These are phyloP conservation scores for Zygoascus ofunaensis DNA, from an alignment of 805 yeast genomes.

Conservation along the genomic window DNA sequence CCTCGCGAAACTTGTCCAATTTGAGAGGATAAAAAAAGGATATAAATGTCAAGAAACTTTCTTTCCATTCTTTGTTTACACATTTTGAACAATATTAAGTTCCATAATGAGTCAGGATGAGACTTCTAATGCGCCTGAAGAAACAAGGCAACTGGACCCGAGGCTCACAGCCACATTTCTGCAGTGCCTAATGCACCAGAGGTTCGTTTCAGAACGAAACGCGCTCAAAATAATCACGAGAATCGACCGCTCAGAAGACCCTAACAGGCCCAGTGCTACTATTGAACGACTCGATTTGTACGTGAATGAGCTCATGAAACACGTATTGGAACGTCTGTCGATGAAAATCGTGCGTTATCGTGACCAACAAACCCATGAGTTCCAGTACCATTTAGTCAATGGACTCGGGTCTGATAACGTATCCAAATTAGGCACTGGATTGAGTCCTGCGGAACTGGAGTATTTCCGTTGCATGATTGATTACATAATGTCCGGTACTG, in stretches of 20 bases:
- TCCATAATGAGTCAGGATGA: no score
- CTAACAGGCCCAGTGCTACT: not conserved
- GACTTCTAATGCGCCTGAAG: no score
- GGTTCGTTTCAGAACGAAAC: not conserved
- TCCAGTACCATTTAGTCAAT: conserved; percentile 36
- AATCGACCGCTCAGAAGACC: not conserved
- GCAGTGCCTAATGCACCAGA: not conserved
- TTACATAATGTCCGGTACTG: conserved; percentile 23
- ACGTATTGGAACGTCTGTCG: conserved; percentile 30
- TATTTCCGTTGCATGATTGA: conserved; percentile 41
- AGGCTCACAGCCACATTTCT: no score
- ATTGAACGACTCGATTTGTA: not conserved
- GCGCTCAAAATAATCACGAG: not conserved
- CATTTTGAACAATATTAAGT: no score
- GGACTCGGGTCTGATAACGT: conserved; percentile 30
- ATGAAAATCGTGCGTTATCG: conserved; percentile 34
- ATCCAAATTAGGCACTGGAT: conserved; percentile 31
- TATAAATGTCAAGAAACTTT: no score
- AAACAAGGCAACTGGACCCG: no score
- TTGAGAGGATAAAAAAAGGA: no score
- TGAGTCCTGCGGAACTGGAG: conserved; percentile 33
- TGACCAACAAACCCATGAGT: conserved; percentile 29
- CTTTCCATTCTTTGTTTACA: no score
- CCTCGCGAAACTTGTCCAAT: no score
- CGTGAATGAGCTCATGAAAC: conserved; percentile 18